These are phyloP conservation scores for Candida boidinii DNA, from an alignment of 805 yeast species.

Conservation along the genomic window DNA sequence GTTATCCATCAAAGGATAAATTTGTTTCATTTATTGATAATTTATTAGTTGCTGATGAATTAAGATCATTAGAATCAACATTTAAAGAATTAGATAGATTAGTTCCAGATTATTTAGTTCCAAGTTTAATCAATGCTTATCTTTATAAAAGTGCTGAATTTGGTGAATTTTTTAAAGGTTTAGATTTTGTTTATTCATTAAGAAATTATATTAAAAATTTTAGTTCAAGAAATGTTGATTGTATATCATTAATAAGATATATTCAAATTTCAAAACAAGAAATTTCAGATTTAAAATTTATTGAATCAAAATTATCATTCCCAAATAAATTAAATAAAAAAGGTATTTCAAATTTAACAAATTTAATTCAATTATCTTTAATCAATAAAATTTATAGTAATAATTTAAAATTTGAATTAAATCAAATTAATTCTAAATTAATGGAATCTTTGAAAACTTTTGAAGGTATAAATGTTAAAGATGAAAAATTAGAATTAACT, in stretches of 20 bases:
- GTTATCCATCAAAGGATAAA: constrained; percentile 17
- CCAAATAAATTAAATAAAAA: too few species aligned
- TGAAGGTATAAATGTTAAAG: too few species aligned
- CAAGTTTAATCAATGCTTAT: constrained; percentile 16
- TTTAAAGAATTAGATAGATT: constrained; percentile 8
- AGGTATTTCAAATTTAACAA: too few species aligned
- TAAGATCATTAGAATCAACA: constrained; percentile 10
- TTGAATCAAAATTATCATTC: too few species aligned
- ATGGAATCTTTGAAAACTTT: too few species aligned
- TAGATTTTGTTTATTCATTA: constrained; percentile 13
- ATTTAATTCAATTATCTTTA: too few species aligned
- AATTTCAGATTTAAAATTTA: constrained; percentile 1
- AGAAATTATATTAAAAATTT: constrained; percentile 8
- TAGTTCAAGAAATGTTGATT: constrained; percentile 14
- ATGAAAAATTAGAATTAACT: too few species aligned
- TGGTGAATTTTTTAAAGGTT: constrained; percentile 9
- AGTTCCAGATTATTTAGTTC: constrained; percentile 12
- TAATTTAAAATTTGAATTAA: too few species aligned
- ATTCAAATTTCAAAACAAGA: constrained; percentile 9
- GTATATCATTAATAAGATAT: constrained; percentile 16
- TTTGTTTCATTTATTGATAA: constrained; percentile 17
- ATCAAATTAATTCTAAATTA: too few species aligned
- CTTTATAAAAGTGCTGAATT: constrained; percentile 18
- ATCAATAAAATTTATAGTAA: too few species aligned
- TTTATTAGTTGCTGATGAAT: constrained; percentile 16